phyloP scores from a whole-genome alignment of 2,329 filamentous ascomycete species.

The Aspergillus eucalypticola region DNA sequence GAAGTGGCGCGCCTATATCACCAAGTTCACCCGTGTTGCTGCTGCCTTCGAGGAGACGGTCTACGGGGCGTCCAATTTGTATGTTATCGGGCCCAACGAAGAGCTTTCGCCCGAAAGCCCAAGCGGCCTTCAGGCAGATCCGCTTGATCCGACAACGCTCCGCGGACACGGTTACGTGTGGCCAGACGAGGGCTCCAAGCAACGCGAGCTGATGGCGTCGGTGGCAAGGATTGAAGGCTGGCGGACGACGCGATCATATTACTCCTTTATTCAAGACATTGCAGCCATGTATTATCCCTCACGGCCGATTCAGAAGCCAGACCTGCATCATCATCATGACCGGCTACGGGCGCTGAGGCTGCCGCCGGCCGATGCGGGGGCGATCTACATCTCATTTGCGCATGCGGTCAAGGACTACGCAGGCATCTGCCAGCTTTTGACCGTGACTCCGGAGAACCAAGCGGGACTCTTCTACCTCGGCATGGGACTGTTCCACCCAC shows the following conservation, averaged over 20 bases:
- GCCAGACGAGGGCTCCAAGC: slow-evolving; percentile 77
- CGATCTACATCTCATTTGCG: slow-evolving; percentile 80
- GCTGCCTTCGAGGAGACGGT: slow-evolving; percentile 95
- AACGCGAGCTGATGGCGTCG: slow-evolving; percentile 85
- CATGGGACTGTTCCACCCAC: slow-evolving; percentile 87
- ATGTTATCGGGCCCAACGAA: slow-evolving; percentile 74
- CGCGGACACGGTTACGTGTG: slow-evolving; percentile 93
- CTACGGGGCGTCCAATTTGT: slow-evolving; percentile 86
- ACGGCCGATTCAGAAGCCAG: slow-evolving; percentile 49
- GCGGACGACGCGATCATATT: slow-evolving; percentile 93
- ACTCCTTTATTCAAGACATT: slow-evolving; percentile 83
- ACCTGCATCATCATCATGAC: slow-evolving; percentile 90
- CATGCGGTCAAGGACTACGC: slow-evolving; percentile 76
- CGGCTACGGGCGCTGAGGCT: slow-evolving; percentile 81
- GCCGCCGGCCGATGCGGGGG: slow-evolving; percentile 70
- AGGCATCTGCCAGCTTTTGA: slow-evolving; percentile 80
- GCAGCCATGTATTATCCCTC: slow-evolving; percentile 42
- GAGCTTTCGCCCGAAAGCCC: slow-evolving; percentile 54
- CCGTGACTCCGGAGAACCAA: slow-evolving; percentile 79
- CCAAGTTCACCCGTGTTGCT: slow-evolving; percentile 87
- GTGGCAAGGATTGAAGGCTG: slow-evolving; percentile 94
- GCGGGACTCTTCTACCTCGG: slow-evolving; percentile 88
- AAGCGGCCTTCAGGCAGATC: slow-evolving; percentile 39
- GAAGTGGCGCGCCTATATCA: slow-evolving; percentile 94
- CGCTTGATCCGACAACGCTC: slow-evolving; percentile 53